phyloP scores from a whole-genome alignment of 2,329 filamentous ascomycete genomes.

The Botryotinia convoluta region DNA sequence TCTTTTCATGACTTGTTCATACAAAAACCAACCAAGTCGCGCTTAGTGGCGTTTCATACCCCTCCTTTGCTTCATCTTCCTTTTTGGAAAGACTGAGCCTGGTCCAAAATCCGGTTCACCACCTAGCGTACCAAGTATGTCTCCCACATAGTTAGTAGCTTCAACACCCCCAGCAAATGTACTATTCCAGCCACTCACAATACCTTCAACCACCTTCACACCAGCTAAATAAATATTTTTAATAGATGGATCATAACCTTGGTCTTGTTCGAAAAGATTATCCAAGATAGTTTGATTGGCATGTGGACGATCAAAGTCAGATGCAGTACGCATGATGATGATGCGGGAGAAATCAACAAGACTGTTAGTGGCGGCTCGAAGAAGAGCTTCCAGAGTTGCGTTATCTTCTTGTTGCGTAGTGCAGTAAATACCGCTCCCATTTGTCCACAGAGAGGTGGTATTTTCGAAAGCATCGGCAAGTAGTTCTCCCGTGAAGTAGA shows the following conservation, averaged over 20 bases:
- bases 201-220: constrained; percentile 58
- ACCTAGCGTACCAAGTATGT: constrained; percentile 67
- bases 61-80: constrained; percentile 6
- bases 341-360: constrained; percentile 63
- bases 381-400: constrained; percentile 61
- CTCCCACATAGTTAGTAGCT: constrained; percentile 63
- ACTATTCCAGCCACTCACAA: constrained; percentile 57
- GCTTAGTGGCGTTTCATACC: background rate
- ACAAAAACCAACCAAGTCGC: background rate
- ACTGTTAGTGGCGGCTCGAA: constrained; percentile 54
- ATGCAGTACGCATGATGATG: constrained; percentile 64
- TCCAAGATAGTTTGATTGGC: constrained; percentile 53
- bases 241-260: constrained; percentile 59
- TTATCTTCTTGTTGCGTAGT: constrained; percentile 71
- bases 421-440: constrained; percentile 64
- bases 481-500: constrained; percentile 64
- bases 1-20: background rate
- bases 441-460: constrained; percentile 60
- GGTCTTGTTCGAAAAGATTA: constrained; percentile 46
- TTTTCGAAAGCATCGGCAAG: constrained; percentile 62
- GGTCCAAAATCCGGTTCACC: constrained; percentile 39
- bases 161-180: constrained; percentile 56
- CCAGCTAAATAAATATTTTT: constrained; percentile 65
- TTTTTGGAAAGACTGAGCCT: constrained; percentile 9
- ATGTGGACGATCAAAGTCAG: constrained; percentile 68